Evolutionary conservation across 176 grass and related monocot genomes (phyloP), one percentile per base, ranked within the genome.

Genomic region (Tuctoria greenei): DNA sequence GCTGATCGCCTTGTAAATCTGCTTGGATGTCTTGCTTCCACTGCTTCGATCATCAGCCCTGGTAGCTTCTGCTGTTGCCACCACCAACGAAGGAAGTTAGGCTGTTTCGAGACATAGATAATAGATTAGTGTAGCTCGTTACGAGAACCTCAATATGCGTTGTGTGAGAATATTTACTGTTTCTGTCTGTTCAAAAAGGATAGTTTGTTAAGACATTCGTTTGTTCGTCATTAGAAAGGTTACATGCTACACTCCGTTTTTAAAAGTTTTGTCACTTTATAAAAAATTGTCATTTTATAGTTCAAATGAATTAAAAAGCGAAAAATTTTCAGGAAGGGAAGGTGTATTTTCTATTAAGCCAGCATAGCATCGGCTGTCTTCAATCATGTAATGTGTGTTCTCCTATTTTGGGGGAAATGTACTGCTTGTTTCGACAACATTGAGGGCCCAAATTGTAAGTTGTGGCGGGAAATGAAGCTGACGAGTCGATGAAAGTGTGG

Each of bases 201-300:
- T 40, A 1, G 4, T 6, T 25, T 23, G 18, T 55, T 64, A 49
- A 37, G 54, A 11, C 68, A 71, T 36, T 8, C 0, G 18, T 37
- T 39, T 73, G 16, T 36, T 46, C 3, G 4, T 46, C 83, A 62
- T 76, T 35, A 28, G 41, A 82, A 38, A 44, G 60, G n/a, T n/a
- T n/a, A n/a, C n/a, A 44, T 50, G 16, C 7, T n/a, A n/a, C 21
- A 10, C 17, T 20, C 18, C n/a, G n/a, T n/a, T n/a, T n/a, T n/a
- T n/a, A n/a, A n/a, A n/a, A n/a, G n/a, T n/a, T n/a, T n/a, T n/a
- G n/a, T n/a, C n/a, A n/a, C n/a, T n/a, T n/a, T n/a, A n/a, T n/a
- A n/a, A n/a, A n/a, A n/a, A n/a, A n/a, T n/a, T n/a, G n/a, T n/a
- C n/a, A n/a, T n/a, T n/a, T n/a, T n/a, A n/a, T n/a, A n/a, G n/a